Evolutionary conservation across 257 asterid species (phyloP).

Genomic region (Nicotiana attenuata): DNA sequence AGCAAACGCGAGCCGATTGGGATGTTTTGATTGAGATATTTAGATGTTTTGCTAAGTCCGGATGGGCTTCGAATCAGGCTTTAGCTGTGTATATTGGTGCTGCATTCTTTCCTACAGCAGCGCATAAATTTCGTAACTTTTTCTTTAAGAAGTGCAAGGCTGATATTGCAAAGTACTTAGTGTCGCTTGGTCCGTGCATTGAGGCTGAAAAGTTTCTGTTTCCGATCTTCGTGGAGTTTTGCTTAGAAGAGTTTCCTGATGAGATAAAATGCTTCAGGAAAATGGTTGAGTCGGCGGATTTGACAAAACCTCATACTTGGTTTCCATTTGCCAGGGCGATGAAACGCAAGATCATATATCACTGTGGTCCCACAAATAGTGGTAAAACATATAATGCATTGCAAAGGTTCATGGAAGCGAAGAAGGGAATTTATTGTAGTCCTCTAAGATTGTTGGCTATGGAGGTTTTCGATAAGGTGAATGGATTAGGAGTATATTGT

Average conservation of each 20-base stretch:
- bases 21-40: slow-evolving; percentile 49
- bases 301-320: slow-evolving; percentile 95
- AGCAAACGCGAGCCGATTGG: slow-evolving; percentile 40
- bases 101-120: slow-evolving; percentile 68
- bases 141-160: slow-evolving; percentile 40
- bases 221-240: slow-evolving; percentile 81
- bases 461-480: slow-evolving; percentile 96
- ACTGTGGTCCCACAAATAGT: slow-evolving; percentile 96
- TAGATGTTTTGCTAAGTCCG: slow-evolving; percentile 49
- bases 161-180: slow-evolving; percentile 54
- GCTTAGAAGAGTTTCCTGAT: slow-evolving; percentile 62
- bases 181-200: slow-evolving; percentile 56
- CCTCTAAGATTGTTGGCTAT: slow-evolving; percentile 93
- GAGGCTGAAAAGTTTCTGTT: slow-evolving; percentile 72
- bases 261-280: slow-evolving; percentile 70
- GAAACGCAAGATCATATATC: slow-evolving; percentile 83
- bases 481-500: slow-evolving; percentile 81
- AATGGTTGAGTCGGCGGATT: slow-evolving; percentile 82
- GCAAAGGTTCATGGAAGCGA: slow-evolving; percentile 94
- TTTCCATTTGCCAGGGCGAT: slow-evolving; percentile 96
- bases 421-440: slow-evolving; percentile 87
- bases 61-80: slow-evolving; percentile 88
- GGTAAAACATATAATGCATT: slow-evolving; percentile 93
- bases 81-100: slow-evolving; percentile 79
- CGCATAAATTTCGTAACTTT: slow-evolving; percentile 47